These are phyloP conservation scores for Dendrobium nobile DNA, from an alignment of 106 monocot species.

Conservation along the genomic window DNA sequence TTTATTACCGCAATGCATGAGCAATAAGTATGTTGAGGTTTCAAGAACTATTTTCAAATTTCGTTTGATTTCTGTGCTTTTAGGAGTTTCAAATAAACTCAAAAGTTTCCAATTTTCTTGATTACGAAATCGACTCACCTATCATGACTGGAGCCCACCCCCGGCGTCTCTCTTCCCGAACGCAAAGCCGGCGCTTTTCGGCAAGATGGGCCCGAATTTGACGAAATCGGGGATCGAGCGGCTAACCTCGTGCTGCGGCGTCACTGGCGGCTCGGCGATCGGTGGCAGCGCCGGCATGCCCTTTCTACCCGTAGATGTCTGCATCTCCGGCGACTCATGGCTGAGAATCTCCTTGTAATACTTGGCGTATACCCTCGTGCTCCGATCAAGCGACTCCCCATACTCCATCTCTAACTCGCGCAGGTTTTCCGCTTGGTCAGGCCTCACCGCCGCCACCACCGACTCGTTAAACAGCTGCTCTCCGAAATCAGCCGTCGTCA, in stretches of 20 bases:
- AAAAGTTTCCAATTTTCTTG: not conserved
- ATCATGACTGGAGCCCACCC: not conserved
- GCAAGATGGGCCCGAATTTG: conserved; percentile 49
- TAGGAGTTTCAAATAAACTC: not conserved
- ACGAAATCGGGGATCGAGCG: conserved; percentile 41
- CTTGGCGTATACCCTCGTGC: conserved; percentile 35
- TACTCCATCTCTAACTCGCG: conserved; percentile 31
- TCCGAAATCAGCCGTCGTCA: conserved; percentile 15
- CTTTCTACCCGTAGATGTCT: conserved; percentile 6
- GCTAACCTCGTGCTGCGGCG: conserved; percentile 31
- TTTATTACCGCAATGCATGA: too few relatives aligned
- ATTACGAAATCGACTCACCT: conserved; percentile 11
- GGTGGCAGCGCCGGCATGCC: conserved; percentile 27
- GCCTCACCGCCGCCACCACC: conserved; percentile 22
- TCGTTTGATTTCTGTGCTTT: too few relatives aligned
- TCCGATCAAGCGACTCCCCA: conserved; percentile 32
- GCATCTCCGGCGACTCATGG: conserved; percentile 3
- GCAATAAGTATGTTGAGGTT: too few relatives aligned
- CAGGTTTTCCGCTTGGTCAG: conserved; percentile 40
- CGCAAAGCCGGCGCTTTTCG: conserved; percentile 37
- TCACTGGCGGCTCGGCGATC: conserved; percentile 37
- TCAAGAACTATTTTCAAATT: too few relatives aligned
- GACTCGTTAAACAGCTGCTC: conserved; percentile 39
- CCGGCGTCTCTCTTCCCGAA: not conserved
- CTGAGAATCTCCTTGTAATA: conserved; percentile 33